phyloP scores from a whole-genome alignment of 2,329 filamentous ascomycete genomes.

The Graphilbum fragrans region DNA sequence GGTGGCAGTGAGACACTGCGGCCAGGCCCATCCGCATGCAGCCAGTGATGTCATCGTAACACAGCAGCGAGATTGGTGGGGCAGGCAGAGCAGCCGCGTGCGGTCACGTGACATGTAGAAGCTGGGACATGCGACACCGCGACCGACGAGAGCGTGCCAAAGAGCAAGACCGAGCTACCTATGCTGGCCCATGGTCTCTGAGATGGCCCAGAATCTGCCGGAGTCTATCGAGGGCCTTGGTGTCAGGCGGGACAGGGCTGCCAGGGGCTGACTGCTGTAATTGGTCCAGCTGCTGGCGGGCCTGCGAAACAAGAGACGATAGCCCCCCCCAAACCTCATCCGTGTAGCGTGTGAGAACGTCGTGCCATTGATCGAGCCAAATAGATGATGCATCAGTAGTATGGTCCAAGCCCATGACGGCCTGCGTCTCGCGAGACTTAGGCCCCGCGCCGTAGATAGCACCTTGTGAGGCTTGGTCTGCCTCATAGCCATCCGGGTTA shows the following conservation, averaged over 20 bases:
- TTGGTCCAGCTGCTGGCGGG: slow-evolving; percentile 40
- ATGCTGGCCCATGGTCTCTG: too few relatives aligned
- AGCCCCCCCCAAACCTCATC: slow-evolving; percentile 61
- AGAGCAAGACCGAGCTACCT: too few relatives aligned
- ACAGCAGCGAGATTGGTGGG: too few relatives aligned
- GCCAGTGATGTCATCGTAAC: too few relatives aligned
- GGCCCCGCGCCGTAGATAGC: slow-evolving; percentile 4
- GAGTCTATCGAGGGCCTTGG: slow-evolving; percentile 24
- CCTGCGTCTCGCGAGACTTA: slow-evolving; percentile 3
- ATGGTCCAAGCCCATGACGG: slow-evolving; percentile 27
- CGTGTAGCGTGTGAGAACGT: slow-evolving; percentile 42
- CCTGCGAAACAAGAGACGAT: slow-evolving; percentile 40
- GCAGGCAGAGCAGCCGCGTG: too few relatives aligned
- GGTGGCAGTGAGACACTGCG: too few relatives aligned
- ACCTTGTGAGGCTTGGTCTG: background rate
- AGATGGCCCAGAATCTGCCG: slow-evolving; percentile 27
- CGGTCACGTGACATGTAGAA: too few relatives aligned
- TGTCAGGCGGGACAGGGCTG: slow-evolving; percentile 11
- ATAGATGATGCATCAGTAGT: slow-evolving; percentile 22
- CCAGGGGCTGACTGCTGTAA: slow-evolving; percentile 17
- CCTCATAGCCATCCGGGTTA: slow-evolving; percentile 9
- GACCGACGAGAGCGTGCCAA: too few relatives aligned
- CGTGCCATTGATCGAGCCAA: slow-evolving; percentile 44
- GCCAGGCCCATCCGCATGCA: too few relatives aligned
- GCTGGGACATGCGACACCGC: too few relatives aligned